Evolutionary conservation across 306 rosid species (phyloP).

Genomic region (Dicorynia guianensis): DNA sequence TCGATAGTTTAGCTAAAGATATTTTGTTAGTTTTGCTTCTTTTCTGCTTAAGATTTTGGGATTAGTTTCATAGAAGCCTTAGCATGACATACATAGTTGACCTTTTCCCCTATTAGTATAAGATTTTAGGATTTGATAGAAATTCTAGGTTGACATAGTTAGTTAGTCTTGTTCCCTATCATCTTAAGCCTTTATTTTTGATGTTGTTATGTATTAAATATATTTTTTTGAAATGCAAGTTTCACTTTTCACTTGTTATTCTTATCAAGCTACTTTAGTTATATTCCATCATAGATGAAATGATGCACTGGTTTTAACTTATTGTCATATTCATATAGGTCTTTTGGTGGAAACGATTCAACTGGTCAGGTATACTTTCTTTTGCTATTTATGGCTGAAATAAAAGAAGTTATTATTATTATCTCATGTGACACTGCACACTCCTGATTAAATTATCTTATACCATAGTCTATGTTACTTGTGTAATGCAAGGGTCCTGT

Average conservation of each 20-base stretch:
- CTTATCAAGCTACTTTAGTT: slow-evolving; percentile 4
- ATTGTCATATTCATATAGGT: slow-evolving; percentile 57
- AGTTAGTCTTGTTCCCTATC: too few relatives aligned
- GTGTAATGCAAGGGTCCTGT: not conserved
- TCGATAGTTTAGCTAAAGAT: not conserved
- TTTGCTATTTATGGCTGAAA: slow-evolving; percentile 32
- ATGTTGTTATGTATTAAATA: not conserved
- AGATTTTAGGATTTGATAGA: too few relatives aligned
- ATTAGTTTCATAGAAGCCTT: not conserved
- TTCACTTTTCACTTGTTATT: not conserved
- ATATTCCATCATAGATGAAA: slow-evolving; percentile 14
- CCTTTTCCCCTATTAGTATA: too few relatives aligned
- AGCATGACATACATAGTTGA: too few relatives aligned
- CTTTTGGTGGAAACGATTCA: slow-evolving; percentile 72
- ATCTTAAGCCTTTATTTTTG: not conserved
- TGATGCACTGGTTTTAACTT: slow-evolving; percentile 43
- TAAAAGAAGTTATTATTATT: slow-evolving; percentile 14
- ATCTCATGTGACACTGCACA: not conserved
- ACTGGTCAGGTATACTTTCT: slow-evolving; percentile 70
- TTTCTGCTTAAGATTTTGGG: slow-evolving; percentile 5
- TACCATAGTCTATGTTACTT: slow-evolving; percentile 7
- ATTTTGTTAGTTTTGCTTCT: slow-evolving; percentile 3
- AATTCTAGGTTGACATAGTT: too few relatives aligned
- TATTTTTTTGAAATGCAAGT: slow-evolving; percentile 1
- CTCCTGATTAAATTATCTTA: slow-evolving; percentile 12